Evolutionary conservation across 208 protist species (phyloP).

Genomic region (Naegleria gruberi): DNA sequence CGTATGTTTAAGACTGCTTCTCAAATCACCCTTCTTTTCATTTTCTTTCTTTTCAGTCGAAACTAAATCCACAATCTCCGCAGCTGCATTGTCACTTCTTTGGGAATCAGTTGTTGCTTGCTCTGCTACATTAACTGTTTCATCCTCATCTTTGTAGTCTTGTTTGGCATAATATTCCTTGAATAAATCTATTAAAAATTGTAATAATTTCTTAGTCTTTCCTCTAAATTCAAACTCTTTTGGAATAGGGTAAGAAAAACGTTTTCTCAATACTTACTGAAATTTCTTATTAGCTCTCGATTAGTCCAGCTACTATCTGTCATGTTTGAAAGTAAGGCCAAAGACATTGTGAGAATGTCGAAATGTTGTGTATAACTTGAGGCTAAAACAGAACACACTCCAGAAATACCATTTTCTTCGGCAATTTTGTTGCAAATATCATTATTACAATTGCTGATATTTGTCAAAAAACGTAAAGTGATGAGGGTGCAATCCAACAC

Average conservation of each 20-base stretch:
- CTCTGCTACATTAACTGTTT: neutral
- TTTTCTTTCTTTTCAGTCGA: neutral
- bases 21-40: neutral
- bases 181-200: neutral
- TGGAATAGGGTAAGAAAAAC: too few species aligned
- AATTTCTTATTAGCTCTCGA: neutral
- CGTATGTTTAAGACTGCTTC: neutral
- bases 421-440: neutral
- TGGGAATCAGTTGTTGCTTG: neutral
- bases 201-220: neutral
- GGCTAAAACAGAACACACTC: neutral
- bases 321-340: neutral
- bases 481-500: neutral
- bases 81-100: neutral
- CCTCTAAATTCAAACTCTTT: slow-evolving; percentile 4
- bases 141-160: neutral
- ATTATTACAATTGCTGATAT: neutral
- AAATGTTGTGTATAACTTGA: neutral
- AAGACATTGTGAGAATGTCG: neutral
- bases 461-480: neutral
- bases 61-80: neutral
- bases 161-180: neutral
- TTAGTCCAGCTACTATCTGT: neutral
- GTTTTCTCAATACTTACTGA: neutral
- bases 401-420: neutral